phyloP scores from a whole-genome alignment of 108 stramenopile genomes.

The Nannochloropsis oceanica region DNA sequence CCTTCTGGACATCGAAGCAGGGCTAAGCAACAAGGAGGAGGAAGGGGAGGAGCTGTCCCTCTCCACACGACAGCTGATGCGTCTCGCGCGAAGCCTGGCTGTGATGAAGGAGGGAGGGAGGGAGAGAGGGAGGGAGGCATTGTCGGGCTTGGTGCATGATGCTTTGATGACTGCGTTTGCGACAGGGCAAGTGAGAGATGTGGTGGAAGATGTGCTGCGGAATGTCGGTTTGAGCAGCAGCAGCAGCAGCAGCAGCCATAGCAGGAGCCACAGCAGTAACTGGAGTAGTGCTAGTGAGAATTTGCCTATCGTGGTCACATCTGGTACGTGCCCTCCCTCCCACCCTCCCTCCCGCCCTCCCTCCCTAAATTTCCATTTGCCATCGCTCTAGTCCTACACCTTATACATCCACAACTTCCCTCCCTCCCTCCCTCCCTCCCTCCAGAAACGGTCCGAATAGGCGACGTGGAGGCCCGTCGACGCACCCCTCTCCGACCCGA shows the following conservation, averaged over 20 bases:
- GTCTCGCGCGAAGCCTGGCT: background rate
- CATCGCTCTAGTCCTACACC: no score
- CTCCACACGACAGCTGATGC: background rate
- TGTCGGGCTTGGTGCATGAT: background rate
- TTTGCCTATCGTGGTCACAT: no score
- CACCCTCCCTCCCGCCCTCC: no score
- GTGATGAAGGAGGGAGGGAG: background rate
- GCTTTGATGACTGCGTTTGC: background rate
- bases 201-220: background rate
- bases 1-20: background rate
- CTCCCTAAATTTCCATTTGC: no score
- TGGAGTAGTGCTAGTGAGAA: no score
- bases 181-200: background rate
- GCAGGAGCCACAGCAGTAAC: background rate
- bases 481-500: constrained; percentile 11
- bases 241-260: background rate
- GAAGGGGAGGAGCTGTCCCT: background rate
- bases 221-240: background rate
- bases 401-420: no score
- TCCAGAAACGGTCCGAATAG: constrained; percentile 11
- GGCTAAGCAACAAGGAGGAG: background rate
- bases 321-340: no score
- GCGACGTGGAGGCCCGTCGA: constrained; percentile 21
- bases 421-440: no score
- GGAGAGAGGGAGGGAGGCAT: background rate